Base-by-base conservation (phyloP, 2,329 filamentous ascomycete species). In the Trichoderma sp. region DNA sequence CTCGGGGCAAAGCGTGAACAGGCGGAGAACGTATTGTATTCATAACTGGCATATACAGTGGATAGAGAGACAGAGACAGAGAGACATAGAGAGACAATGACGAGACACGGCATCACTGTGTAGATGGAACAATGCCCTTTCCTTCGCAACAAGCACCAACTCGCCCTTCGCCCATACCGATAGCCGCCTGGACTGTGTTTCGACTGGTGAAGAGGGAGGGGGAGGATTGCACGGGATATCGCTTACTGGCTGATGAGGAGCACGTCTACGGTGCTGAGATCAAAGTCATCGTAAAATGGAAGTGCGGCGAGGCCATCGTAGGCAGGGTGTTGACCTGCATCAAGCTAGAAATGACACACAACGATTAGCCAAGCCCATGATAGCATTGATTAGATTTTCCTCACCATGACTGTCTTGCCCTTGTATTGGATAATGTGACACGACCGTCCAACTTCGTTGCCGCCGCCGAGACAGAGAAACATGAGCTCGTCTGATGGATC, bases 341-440 rank as follows among this genome's bases (percentile, higher is more conserved):
- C 95, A 73, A 99, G 92, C 93, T 97, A 69, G 54, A 68, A 53
- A 12, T 4, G 27, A 39, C 25, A 66, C 35, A 17, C 57, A 19
- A 22, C 4, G 9, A 10, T 60, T 32, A 60, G 29, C 9, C 25
- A 27, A 17, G 25, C n/a, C 42, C 42, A 42, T 12, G 32, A 19
- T 9, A 53, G 35, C 22, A 27, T 25, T 42, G 42, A 48, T 29
- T 5, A 22, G n/a, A n/a, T 17, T 35, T 34, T 67, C 63, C 75
- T 74, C 83, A 96, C 93, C 95, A 99, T 99, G 73, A 99, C 93
- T 6, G 94, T 98, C 81, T 99, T 99, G 70, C 95, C 95, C 81
- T 98, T 99, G 86, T 99, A 99, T 76, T 98, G 93, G 69, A 99
- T 89, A 74, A 99, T 97, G 78, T 99, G 95, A 79, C 95, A 98